Conservation (phyloP, 148 eudicot species). For the Simmondsia chinensis region DNA sequence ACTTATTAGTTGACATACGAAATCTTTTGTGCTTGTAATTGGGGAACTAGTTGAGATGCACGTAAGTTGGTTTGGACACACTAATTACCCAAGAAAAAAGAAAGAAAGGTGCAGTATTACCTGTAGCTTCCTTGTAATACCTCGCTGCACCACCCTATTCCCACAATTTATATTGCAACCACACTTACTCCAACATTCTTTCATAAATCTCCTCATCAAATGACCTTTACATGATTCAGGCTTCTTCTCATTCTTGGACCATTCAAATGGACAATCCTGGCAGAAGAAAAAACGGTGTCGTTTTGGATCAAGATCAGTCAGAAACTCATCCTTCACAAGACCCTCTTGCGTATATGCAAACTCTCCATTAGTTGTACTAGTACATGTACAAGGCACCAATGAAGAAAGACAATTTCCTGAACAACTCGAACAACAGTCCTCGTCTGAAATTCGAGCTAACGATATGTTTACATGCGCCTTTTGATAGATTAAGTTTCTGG, state of each 20-base stretch:
- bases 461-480: constrained; percentile 46
- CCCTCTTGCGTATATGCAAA: constrained; percentile 64
- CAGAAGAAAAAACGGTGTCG: constrained; percentile 28
- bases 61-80: too few species aligned
- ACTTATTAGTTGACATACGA: too few species aligned
- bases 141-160: constrained; percentile 58
- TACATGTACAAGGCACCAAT: constrained; percentile 60
- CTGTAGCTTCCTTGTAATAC: constrained; percentile 49
- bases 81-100: neutral
- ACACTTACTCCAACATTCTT: constrained; percentile 78
- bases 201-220: constrained; percentile 40
- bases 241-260: constrained; percentile 28
- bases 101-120: constrained; percentile 13
- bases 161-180: constrained; percentile 61
- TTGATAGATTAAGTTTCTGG: constrained; percentile 32
- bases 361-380: constrained; percentile 54
- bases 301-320: constrained; percentile 26
- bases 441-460: constrained; percentile 61
- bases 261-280: constrained; percentile 51
- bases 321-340: constrained; percentile 37
- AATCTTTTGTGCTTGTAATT: too few species aligned
- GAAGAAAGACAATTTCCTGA: constrained; percentile 46
- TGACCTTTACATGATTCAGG: constrained; percentile 59
- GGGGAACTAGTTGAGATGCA: too few species aligned
- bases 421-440: constrained; percentile 50